A percentile compares a stretch with the other conserved stretches of the same genome.
Conservation (phyloP, 176 grass and related monocot genomes). For the Cenchrus fungigraminus region DNA sequence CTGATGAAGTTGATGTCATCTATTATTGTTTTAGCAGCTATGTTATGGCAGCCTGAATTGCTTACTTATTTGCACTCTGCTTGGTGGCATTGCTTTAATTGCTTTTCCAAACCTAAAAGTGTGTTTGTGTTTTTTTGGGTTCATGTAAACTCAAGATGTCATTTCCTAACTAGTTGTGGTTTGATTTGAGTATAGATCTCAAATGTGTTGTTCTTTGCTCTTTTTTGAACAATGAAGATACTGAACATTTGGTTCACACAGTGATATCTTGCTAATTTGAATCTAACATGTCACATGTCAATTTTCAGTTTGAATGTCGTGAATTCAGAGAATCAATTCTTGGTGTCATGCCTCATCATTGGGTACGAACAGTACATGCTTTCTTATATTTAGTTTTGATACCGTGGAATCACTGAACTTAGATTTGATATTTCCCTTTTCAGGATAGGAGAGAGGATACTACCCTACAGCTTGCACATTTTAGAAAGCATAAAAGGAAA, state of each 20-base stretch:
- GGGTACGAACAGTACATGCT: slow-evolving; percentile 59
- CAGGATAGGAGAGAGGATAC: slow-evolving; percentile 99
- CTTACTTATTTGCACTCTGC: neutral
- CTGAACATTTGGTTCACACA: neutral
- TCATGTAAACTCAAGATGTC: neutral
- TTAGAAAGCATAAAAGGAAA: slow-evolving; percentile 90
- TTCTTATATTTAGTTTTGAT: neutral
- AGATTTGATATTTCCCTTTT: slow-evolving; percentile 29
- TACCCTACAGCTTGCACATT: slow-evolving; percentile 72
- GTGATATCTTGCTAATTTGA: slow-evolving; percentile 7
- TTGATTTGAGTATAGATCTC: neutral
- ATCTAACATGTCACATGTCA: slow-evolving; percentile 29
- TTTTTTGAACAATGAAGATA: neutral
- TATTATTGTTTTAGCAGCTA: neutral
- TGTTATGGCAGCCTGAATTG: neutral
- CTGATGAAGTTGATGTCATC: neutral
- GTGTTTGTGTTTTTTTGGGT: slow-evolving; percentile 5
- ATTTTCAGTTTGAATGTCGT: slow-evolving; percentile 90
- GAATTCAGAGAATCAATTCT: slow-evolving; percentile 98
- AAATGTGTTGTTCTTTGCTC: neutral
- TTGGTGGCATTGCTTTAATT: neutral
- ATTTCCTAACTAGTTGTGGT: no score
- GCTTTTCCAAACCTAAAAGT: neutral
- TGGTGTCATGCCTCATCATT: slow-evolving; percentile 91
- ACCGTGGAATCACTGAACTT: slow-evolving; percentile 29